Base-by-base conservation (phyloP, 176 grass and related monocot species). In the Leersia perrieri region DNA sequence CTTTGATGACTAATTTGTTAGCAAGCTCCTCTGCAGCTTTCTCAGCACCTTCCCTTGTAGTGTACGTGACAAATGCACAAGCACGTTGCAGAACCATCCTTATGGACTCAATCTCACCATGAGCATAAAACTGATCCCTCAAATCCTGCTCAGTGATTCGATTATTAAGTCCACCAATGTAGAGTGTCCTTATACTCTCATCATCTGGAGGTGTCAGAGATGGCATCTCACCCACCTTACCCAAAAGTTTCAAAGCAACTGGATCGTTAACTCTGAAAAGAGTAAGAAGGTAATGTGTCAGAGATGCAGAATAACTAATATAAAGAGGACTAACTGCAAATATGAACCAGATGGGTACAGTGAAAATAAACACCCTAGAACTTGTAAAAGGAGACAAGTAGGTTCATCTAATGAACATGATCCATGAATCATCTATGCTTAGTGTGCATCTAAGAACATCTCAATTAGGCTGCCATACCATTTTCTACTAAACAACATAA, bases 171-270 rank as follows among this genome's bases (percentile, higher is more conserved):
- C 93, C 96, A 55, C 96, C 96, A 36, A 99, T 76, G 68, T 99
- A 99, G 11, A 99, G 90, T 39, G 93, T 95, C 63, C 89, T 90
- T 89, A 99, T 95, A 83, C 78, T 87, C 76, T 99, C 93, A 76
- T 95, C 96, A 33, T 99, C 96, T 27, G 96, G 96, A 3, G 93
- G 90, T 71, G 87, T 80, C 69, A 93, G 80, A 11, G 96, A 86
- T 60, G 96, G 92, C 96, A 99, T 99, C 76, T 99, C 96, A 80
- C 92, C 92, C 27, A 92, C 93, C 93, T 95, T 99, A 47, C 93
- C 14, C 83, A 99, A 76, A 67, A 99, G 85, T 84, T 99, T 99
- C 77, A 83, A 1, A 61, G 96, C 93, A 83, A 99, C 92, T 38
- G 96, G 96, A 41, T 99, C 93, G 36, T 99, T 93, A 77, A 99